Conservation (phyloP, 768 basidiomycete species). For the Pleurotus sapidus region DNA sequence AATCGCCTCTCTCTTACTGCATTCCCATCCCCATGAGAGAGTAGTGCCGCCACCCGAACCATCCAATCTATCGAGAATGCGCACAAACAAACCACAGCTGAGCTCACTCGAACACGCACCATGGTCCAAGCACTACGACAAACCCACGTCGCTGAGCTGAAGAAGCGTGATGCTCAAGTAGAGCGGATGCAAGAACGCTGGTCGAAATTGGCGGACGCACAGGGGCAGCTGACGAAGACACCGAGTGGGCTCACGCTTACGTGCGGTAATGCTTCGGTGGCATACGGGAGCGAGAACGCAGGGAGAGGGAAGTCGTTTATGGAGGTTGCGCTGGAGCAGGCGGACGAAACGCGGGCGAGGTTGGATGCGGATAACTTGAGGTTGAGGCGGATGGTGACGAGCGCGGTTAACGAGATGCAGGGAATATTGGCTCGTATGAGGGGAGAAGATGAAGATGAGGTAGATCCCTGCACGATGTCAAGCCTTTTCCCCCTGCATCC, state of each 20-base stretch:
- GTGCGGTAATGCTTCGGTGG: constrained; percentile 48
- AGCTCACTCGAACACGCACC: constrained; percentile 72
- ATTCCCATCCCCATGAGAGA: background rate
- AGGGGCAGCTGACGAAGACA: constrained; percentile 50
- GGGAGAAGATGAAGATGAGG: constrained; percentile 47
- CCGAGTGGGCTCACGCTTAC: constrained; percentile 45
- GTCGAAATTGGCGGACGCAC: constrained; percentile 67
- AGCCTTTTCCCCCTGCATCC: constrained; percentile 56
- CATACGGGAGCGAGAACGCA: constrained; percentile 35
- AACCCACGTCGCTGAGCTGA: constrained; percentile 68
- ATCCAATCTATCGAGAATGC: constrained; percentile 58
- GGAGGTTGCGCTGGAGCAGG: constrained; percentile 70
- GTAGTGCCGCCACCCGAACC: constrained; percentile 35
- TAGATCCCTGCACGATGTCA: constrained; percentile 39
- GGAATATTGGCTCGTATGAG: constrained; percentile 47
- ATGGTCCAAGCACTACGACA: constrained; percentile 66
- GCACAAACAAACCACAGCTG: constrained; percentile 67
- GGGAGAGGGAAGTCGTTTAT: constrained; percentile 51
- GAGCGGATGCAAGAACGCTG: constrained; percentile 75
- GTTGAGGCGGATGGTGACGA: constrained; percentile 58
- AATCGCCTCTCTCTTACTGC: background rate
- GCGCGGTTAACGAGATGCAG: constrained; percentile 65
- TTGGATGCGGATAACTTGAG: constrained; percentile 64
- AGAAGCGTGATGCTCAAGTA: constrained; percentile 78
- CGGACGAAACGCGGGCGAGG: constrained; percentile 61